Percentiles rank a stretch among this genome's conserved stretches.
phyloP scores from a whole-genome alignment of 2,329 filamentous ascomycete genomes.

The Aphanoascus verrucosus region DNA sequence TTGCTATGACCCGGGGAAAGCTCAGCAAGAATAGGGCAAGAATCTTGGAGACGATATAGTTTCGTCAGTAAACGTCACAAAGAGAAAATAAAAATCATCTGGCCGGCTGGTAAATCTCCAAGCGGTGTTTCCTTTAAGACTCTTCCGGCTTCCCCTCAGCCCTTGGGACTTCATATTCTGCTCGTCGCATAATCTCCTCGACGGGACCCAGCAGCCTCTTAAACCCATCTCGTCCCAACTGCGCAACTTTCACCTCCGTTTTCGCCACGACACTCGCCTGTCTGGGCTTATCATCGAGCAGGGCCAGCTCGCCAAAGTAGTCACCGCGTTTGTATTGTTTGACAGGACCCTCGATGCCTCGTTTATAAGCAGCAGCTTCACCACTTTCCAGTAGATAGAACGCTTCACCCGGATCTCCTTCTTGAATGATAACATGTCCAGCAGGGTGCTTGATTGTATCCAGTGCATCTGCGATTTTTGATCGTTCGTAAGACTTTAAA shows the following conservation, averaged over 20 bases:
- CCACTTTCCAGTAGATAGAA: slow-evolving; percentile 88
- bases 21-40: background rate
- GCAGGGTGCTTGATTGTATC: slow-evolving; percentile 78
- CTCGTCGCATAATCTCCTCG: slow-evolving; percentile 81
- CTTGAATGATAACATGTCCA: slow-evolving; percentile 73
- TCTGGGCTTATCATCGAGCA: slow-evolving; percentile 86
- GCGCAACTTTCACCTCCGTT: slow-evolving; percentile 85
- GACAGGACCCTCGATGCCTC: slow-evolving; percentile 57
- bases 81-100: background rate
- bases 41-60: background rate
- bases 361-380: slow-evolving; percentile 75
- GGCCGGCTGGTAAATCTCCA: background rate
- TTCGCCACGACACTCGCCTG: slow-evolving; percentile 77
- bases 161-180: slow-evolving; percentile 28
- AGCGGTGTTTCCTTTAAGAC: background rate
- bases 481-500: slow-evolving; percentile 83
- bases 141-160: background rate
- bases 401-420: slow-evolving; percentile 81
- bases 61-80: background rate
- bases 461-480: slow-evolving; percentile 93
- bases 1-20: background rate
- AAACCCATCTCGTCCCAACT: slow-evolving; percentile 86
- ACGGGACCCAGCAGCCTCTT: slow-evolving; percentile 86
- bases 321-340: slow-evolving; percentile 82
- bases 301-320: slow-evolving; percentile 90